Conservation (phyloP, 2,329 filamentous ascomycete species). For the Cordyceps farinosa region DNA sequence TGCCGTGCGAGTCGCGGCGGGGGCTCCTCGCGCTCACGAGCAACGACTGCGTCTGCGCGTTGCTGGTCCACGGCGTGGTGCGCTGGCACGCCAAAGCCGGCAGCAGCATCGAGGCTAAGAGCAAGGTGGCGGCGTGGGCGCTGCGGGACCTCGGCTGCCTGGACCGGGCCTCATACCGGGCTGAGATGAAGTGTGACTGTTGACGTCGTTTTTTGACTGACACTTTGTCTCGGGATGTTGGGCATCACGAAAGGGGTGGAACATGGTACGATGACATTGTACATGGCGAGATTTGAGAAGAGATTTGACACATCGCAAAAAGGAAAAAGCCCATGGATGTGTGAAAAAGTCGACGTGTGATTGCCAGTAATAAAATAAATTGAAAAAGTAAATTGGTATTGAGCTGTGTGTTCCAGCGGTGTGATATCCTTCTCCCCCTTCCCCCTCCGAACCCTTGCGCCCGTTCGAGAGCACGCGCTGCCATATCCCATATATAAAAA, state of each 20-base stretch:
- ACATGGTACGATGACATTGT: too few species aligned
- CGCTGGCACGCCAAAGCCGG: slow-evolving; percentile 58
- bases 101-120: slow-evolving; percentile 70
- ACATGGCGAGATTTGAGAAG: too few species aligned
- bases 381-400: slow-evolving; percentile 12
- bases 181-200: slow-evolving; percentile 63
- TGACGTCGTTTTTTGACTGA: background rate
- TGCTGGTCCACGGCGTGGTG: slow-evolving; percentile 71
- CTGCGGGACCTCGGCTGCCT: slow-evolving; percentile 45
- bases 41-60: slow-evolving; percentile 62
- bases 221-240: background rate
- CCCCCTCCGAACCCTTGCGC: background rate
- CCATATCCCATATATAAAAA: background rate
- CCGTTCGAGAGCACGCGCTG: background rate
- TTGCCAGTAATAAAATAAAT: background rate
- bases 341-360: background rate
- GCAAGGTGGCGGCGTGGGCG: slow-evolving; percentile 60
- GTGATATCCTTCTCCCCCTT: background rate
- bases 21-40: slow-evolving; percentile 36
- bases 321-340: background rate
- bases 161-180: slow-evolving; percentile 54
- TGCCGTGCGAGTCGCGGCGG: slow-evolving; percentile 38
- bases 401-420: slow-evolving; percentile 10
- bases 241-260: background rate
- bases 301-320: too few species aligned